phyloP scores from a whole-genome alignment of 1,284 basidiomycete species.

The Moesziomyces sp. region DNA sequence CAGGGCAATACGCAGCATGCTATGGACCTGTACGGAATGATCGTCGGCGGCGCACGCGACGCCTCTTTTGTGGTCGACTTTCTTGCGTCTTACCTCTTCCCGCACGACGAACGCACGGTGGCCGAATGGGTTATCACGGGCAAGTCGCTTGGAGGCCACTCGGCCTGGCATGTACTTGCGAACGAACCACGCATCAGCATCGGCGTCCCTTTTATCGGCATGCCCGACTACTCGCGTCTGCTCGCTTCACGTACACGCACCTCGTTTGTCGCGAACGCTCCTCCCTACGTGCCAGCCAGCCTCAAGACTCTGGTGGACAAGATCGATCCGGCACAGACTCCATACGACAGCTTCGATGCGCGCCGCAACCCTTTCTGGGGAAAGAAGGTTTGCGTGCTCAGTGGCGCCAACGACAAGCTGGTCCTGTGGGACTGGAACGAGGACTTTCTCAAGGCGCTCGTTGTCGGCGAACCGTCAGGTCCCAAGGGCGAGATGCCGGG shows the following conservation, averaged over 20 bases:
- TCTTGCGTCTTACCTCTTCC: slow-evolving; percentile 81
- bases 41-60: slow-evolving; percentile 77
- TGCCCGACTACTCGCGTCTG: slow-evolving; percentile 75
- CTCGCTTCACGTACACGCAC: slow-evolving; percentile 53
- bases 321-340: slow-evolving; percentile 56
- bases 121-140: slow-evolving; percentile 77
- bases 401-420: slow-evolving; percentile 59
- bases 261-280: slow-evolving; percentile 54
- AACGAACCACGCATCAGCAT: slow-evolving; percentile 76
- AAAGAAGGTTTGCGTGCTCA: slow-evolving; percentile 63
- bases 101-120: slow-evolving; percentile 75
- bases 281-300: slow-evolving; percentile 58
- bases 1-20: slow-evolving; percentile 63
- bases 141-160: slow-evolving; percentile 81
- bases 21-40: slow-evolving; percentile 68
- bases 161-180: slow-evolving; percentile 77
- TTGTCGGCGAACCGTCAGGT: slow-evolving; percentile 48
- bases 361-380: slow-evolving; percentile 57
- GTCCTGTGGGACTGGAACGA: slow-evolving; percentile 62
- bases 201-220: slow-evolving; percentile 80
- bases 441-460: slow-evolving; percentile 53
- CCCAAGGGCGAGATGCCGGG: slow-evolving; percentile 39
- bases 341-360: slow-evolving; percentile 46
- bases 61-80: slow-evolving; percentile 84
- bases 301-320: slow-evolving; percentile 52